A percentile compares a stretch with the other conserved stretches of the same genome.
These are phyloP conservation scores for Penicillium herquei DNA, from an alignment of 495 filamentous ascomycete species.

Conservation along the genomic window DNA sequence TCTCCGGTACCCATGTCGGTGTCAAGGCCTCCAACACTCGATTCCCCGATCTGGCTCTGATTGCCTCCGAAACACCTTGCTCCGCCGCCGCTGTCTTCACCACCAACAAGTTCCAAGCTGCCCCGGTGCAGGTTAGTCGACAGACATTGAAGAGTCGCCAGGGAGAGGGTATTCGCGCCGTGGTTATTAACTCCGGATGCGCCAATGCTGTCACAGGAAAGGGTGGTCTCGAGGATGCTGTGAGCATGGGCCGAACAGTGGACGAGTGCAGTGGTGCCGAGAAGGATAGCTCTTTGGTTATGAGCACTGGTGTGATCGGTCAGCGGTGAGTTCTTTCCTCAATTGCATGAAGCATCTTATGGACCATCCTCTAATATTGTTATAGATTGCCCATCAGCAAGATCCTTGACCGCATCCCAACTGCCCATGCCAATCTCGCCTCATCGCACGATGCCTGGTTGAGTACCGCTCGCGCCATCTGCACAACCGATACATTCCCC, in stretches of 20 bases:
- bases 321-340: constrained; percentile 59
- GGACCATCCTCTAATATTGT: not conserved
- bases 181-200: constrained; percentile 94
- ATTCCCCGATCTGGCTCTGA: constrained; percentile 84
- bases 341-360: not conserved
- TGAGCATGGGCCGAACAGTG: constrained; percentile 73
- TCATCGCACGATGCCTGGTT: constrained; percentile 84
- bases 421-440: constrained; percentile 65
- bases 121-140: constrained; percentile 82
- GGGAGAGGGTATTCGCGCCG: constrained; percentile 70
- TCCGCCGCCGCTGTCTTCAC: constrained; percentile 95
- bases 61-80: constrained; percentile 84
- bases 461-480: constrained; percentile 84
- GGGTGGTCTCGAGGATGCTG: constrained; percentile 85
- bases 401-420: constrained; percentile 79
- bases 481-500: constrained; percentile 98
- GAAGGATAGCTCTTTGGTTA: constrained; percentile 74
- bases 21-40: constrained; percentile 90
- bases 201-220: constrained; percentile 97
- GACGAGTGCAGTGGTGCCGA: constrained; percentile 66
- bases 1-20: constrained; percentile 85
- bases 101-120: constrained; percentile 97
- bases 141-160: constrained; percentile 62
- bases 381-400: constrained; percentile 81
- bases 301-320: constrained; percentile 98